These are phyloP conservation scores for Candida easanensis DNA, from an alignment of 805 yeast genomes.

Conservation along the genomic window DNA sequence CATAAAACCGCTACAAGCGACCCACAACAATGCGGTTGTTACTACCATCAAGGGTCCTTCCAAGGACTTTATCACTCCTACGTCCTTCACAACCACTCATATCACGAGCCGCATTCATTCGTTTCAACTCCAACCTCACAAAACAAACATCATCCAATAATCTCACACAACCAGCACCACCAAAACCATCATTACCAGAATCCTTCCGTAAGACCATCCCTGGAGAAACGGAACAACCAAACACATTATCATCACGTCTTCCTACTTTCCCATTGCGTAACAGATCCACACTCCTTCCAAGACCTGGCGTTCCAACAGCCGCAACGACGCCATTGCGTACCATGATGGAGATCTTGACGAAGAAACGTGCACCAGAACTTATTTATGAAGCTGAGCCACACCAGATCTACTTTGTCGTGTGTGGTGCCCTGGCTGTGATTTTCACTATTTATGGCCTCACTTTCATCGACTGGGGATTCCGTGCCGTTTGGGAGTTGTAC, in stretches of 20 bases:
- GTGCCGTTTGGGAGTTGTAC: slow-evolving; percentile 49
- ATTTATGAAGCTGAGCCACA: slow-evolving; percentile 86
- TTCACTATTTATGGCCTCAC: slow-evolving; percentile 68
- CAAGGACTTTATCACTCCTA: background rate
- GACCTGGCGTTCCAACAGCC: slow-evolving; percentile 76
- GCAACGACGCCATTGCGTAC: slow-evolving; percentile 43
- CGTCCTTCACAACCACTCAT: background rate
- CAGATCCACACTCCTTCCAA: slow-evolving; percentile 69
- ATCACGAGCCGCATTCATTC: background rate
- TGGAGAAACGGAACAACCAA: slow-evolving; percentile 27
- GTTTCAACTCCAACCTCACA: slow-evolving; percentile 2
- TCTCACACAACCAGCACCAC: background rate
- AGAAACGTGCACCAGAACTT: slow-evolving; percentile 62
- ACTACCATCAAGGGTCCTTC: background rate
- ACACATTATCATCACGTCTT: slow-evolving; percentile 53
- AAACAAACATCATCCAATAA: background rate
- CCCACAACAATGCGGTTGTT: background rate
- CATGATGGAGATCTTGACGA: slow-evolving; percentile 54
- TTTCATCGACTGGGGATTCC: slow-evolving; percentile 53
- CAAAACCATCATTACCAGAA: slow-evolving; percentile 17
- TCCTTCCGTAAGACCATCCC: slow-evolving; percentile 25
- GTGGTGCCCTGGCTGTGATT: slow-evolving; percentile 66
- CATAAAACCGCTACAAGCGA: no score
- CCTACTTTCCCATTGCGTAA: slow-evolving; percentile 67
- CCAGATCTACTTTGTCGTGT: slow-evolving; percentile 65